Evolutionary conservation across 208 protist genomes (phyloP).

Genomic region (Leptomonas pyrrhocoris): DNA sequence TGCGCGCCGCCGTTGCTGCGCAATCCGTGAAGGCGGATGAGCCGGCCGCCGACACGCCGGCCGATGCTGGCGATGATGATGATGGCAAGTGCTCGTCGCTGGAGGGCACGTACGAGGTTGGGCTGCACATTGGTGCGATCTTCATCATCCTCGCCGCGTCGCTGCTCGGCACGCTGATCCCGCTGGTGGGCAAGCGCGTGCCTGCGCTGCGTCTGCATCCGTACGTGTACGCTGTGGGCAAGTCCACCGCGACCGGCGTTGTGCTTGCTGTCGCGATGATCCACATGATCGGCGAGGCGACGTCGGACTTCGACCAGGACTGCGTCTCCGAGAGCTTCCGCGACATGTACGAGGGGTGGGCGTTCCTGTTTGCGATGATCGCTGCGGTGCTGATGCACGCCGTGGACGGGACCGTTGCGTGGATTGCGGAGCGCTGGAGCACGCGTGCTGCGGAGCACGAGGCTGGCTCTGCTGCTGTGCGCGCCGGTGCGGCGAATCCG

Average conservation of each 20-base stretch:
- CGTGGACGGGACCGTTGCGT: constrained; percentile 43
- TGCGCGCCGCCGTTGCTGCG: no score
- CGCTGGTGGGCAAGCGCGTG: constrained; percentile 53
- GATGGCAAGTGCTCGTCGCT: no score
- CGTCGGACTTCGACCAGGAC: constrained; percentile 10
- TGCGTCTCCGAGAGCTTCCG: constrained; percentile 52
- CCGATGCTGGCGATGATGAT: constrained; percentile 9
- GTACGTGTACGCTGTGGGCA: constrained; percentile 59
- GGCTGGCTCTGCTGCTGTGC: no score
- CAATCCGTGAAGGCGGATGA: no score
- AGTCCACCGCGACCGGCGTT: constrained; percentile 61
- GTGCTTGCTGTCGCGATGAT: constrained; percentile 58
- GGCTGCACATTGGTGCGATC: constrained; percentile 62
- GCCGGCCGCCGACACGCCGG: not conserved
- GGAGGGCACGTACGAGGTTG: constrained; percentile 50
- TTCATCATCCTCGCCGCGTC: constrained; percentile 68
- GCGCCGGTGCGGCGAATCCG: not conserved
- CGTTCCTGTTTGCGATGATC: constrained; percentile 57
- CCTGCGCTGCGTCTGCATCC: constrained; percentile 30
- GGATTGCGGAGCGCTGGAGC: constrained; percentile 23
- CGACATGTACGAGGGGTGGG: constrained; percentile 50
- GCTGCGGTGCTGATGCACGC: constrained; percentile 61
- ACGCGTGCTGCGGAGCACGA: no score
- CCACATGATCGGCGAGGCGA: constrained; percentile 46
- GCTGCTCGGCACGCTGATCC: constrained; percentile 49